Conservation (phyloP, 108 stramenopile genomes). For the Nitzschia inconspicua region DNA sequence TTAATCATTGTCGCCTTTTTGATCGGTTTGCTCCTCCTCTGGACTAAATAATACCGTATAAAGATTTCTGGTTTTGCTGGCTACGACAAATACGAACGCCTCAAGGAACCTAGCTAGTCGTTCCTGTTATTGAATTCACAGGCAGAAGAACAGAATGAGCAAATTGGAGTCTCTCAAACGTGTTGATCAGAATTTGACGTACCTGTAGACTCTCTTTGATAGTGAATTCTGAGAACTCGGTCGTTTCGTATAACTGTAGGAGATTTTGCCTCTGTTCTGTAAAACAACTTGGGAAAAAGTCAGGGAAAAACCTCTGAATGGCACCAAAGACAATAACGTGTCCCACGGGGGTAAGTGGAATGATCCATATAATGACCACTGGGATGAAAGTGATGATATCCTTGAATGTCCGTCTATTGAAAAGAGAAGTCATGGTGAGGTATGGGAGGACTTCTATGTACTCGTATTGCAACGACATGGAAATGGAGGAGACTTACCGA, state of each 20-base stretch:
- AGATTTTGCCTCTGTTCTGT: constrained; percentile 95
- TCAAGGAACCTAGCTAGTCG: constrained; percentile 18
- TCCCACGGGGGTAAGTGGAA: constrained; percentile 95
- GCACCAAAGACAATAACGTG: constrained; percentile 96
- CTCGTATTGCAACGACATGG: constrained; percentile 40
- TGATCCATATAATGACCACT: constrained; percentile 91
- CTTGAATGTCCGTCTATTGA: constrained; percentile 85
- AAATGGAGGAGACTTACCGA: constrained; percentile 42
- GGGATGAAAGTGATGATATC: constrained; percentile 95
- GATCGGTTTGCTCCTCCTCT: too few relatives aligned
- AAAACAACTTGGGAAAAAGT: constrained; percentile 97
- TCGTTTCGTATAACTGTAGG: constrained; percentile 79
- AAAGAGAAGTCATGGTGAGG: neutral
- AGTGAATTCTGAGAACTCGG: constrained; percentile 79
- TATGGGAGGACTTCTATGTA: constrained; percentile 37
- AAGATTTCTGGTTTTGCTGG: constrained; percentile 16
- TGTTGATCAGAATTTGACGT: neutral
- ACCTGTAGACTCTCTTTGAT: constrained; percentile 67
- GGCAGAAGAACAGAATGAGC: neutral
- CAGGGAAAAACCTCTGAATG: constrained; percentile 95
- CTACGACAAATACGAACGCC: constrained; percentile 27
- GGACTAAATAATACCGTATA: too few relatives aligned
- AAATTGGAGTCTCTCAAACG: neutral
- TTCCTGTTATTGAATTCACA: neutral
- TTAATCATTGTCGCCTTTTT: too few relatives aligned